A percentile compares a stretch with the other conserved stretches of the same genome.
Conservation (phyloP, 345 rosid genomes). For the Salix viminalis region DNA sequence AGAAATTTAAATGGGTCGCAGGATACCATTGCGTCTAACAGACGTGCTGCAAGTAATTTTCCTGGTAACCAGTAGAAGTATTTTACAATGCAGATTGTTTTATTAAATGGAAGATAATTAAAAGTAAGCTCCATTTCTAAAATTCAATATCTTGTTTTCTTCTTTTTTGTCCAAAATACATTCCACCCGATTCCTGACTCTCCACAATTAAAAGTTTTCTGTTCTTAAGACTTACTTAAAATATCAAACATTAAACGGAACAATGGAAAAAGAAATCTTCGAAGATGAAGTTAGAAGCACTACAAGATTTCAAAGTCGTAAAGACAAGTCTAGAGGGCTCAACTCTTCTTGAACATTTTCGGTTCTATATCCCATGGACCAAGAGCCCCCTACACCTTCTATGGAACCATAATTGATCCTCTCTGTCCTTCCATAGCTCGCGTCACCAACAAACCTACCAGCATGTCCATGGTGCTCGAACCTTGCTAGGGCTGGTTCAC, state of each 20-base stretch:
- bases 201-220: not conserved
- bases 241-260: not conserved
- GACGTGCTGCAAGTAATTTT: too few relatives aligned
- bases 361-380: constrained; percentile 35
- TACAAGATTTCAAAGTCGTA: constrained; percentile 49
- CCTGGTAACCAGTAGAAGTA: too few relatives aligned
- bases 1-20: too few relatives aligned
- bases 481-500: constrained; percentile 19
- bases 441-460: constrained; percentile 24
- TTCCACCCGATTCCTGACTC: not conserved
- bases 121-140: not conserved
- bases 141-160: not conserved
- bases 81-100: too few relatives aligned
- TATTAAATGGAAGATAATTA: too few relatives aligned
- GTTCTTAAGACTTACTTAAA: too few relatives aligned
- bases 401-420: constrained; percentile 24
- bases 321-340: constrained; percentile 69
- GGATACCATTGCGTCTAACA: too few relatives aligned
- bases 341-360: constrained; percentile 57
- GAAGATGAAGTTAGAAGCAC: not conserved
- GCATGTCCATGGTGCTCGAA: constrained; percentile 40
- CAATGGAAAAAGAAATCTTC: not conserved
- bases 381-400: constrained; percentile 14
- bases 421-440: constrained; percentile 24
- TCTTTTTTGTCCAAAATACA: too few relatives aligned